Conservation (phyloP, 2,329 filamentous ascomycete species). For the Trichoderma sp. region DNA sequence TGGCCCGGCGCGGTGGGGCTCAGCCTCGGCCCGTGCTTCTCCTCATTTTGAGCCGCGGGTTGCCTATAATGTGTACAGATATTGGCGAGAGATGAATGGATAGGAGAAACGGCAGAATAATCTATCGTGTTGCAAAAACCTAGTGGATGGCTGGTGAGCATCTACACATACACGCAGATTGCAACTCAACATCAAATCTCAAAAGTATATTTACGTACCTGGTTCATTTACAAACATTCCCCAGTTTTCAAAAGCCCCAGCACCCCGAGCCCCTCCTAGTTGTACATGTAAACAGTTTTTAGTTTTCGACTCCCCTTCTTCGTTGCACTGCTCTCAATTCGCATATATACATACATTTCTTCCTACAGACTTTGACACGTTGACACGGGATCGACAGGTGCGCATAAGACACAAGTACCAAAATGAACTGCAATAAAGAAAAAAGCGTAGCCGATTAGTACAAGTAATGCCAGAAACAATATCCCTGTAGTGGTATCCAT, state of each 20-base stretch:
- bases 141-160: neutral
- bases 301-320: neutral
- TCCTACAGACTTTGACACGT: neutral
- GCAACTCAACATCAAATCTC: too few species aligned
- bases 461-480: neutral
- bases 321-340: neutral
- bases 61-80: neutral
- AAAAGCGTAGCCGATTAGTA: neutral
- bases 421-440: neutral
- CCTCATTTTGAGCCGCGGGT: neutral
- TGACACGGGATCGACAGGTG: neutral
- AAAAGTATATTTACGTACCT: neutral
- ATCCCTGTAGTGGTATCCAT: neutral
- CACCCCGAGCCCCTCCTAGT: neutral
- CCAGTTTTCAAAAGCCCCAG: conserved; percentile 8
- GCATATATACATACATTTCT: neutral
- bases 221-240: conserved; percentile 5
- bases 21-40: conserved; percentile 15
- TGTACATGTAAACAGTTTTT: conserved; percentile 14
- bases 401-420: neutral
- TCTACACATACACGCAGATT: too few species aligned
- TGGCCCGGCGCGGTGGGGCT: neutral
- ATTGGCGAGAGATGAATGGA: neutral
- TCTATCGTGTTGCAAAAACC: neutral
- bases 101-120: neutral